Conservation (phyloP, 208 protist species). For the Wallacemonas collosoma region DNA sequence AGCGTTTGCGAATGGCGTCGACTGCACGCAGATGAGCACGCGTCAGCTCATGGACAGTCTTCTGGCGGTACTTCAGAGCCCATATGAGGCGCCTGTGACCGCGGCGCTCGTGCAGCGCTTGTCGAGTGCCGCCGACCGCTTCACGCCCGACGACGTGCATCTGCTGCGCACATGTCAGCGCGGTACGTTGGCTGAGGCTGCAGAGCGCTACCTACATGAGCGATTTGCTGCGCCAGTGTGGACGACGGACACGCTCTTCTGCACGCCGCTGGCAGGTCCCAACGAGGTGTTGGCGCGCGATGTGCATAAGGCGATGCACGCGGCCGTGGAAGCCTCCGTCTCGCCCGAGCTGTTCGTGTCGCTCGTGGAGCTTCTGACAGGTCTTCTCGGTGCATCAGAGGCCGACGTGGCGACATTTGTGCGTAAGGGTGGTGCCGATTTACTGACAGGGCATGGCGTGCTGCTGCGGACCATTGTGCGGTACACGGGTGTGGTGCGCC, state of each 20-base stretch:
- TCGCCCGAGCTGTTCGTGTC: slow-evolving; percentile 77
- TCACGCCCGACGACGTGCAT: slow-evolving; percentile 71
- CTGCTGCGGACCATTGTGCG: slow-evolving; percentile 35
- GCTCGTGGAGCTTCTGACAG: slow-evolving; percentile 59
- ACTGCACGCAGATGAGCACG: slow-evolving; percentile 61
- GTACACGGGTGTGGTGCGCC: slow-evolving; percentile 62
- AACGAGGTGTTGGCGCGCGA: slow-evolving; percentile 26
- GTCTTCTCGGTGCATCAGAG: slow-evolving; percentile 54
- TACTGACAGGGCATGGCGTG: slow-evolving; percentile 32
- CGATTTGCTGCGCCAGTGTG: slow-evolving; percentile 69
- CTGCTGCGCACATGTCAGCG: slow-evolving; percentile 46
- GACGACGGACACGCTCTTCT: slow-evolving; percentile 71
- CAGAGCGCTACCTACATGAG: slow-evolving; percentile 46
- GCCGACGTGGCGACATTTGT: slow-evolving; percentile 54
- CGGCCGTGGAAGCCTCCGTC: slow-evolving; percentile 54
- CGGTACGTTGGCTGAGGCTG: slow-evolving; percentile 44
- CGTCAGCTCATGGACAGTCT: slow-evolving; percentile 75
- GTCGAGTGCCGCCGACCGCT: slow-evolving; percentile 33
- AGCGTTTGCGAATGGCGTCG: slow-evolving; percentile 37
- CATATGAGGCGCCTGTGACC: slow-evolving; percentile 44
- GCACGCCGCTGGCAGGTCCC: slow-evolving; percentile 51
- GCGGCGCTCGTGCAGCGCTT: slow-evolving; percentile 52
- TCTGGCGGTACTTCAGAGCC: slow-evolving; percentile 36
- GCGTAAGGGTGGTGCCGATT: slow-evolving; percentile 46
- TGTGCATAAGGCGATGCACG: slow-evolving; percentile 58